phyloP scores from a whole-genome alignment of 2,329 filamentous ascomycete genomes.

The Colletotrichum cordylinicola region DNA sequence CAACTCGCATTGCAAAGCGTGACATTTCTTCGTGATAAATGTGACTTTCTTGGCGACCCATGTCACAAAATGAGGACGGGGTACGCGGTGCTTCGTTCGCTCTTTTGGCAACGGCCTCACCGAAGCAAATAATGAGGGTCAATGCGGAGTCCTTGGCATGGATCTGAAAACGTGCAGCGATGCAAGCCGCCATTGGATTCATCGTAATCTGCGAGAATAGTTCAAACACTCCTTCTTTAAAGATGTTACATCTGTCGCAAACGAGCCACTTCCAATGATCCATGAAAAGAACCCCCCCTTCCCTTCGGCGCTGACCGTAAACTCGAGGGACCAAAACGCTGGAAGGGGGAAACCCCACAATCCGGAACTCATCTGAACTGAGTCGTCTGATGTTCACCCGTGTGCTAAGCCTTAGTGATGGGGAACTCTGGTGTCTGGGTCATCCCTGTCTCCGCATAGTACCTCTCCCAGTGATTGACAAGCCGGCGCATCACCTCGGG shows the following conservation, averaged over 20 bases:
- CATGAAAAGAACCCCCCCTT: not conserved
- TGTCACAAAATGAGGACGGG: not conserved
- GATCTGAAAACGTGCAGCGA: not conserved
- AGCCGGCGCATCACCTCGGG: not conserved
- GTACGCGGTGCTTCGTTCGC: not conserved
- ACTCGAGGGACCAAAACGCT: not conserved
- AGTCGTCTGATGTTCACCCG: not conserved
- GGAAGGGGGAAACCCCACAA: not conserved
- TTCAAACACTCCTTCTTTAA: not conserved
- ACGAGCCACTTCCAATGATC: not conserved
- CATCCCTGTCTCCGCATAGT: not conserved
- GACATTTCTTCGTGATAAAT: not conserved
- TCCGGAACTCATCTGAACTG: not conserved
- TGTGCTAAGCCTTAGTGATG: not conserved
- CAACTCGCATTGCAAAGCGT: not conserved
- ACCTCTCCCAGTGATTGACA: not conserved
- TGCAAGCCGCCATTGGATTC: not conserved
- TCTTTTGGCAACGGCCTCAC: not conserved
- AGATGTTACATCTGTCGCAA: not conserved
- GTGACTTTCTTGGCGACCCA: not conserved
- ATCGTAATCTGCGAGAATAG: not conserved
- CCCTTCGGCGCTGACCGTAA: not conserved
- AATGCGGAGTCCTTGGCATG: not conserved
- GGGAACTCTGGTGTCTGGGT: not conserved
- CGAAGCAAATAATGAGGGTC: not conserved